Evolutionary conservation across 768 basidiomycete species (phyloP), one percentile per base, ranked within the genome.

Genomic region (Clavaria fumosa): DNA sequence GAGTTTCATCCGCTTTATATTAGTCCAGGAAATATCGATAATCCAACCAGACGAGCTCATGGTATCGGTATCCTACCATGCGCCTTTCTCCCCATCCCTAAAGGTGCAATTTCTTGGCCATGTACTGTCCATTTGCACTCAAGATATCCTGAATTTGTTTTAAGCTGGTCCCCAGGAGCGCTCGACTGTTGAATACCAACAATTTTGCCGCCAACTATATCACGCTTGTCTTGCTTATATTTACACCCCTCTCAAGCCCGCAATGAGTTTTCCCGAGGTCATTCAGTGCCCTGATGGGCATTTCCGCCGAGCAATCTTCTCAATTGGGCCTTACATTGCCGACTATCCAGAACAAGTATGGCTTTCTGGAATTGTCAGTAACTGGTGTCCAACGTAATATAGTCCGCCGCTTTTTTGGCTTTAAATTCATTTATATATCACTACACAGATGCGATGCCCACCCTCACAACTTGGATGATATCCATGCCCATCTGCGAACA

Each of bases 1-100:
- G 50, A 62, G 20, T 64, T 55, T 34, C 58, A 57, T 23, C 60
- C 60, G 0, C 34, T 59, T 0, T 62, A 62, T 42, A 20, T 51
- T 6, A 56, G 55, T 0, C 47, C 52, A 31, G 61, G 60, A 1
- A 52, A 56, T 32, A 35, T 58, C 3, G 46, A 53, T 18, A 62
- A 61, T 32, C 44, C 39, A 17, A 51, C 51, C 10, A 54, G 54
- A 0, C 51, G 49, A 2, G 59, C 50, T 0, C 61, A 61, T 42
- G 41, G 50, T 2, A 51, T 55, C 42, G 55, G 47, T 4, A 41
- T 60, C 7, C 35, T 41, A 0, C 38, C 54, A 6, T 38, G 57
- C n/a, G 54, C 41, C 1, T 61, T 62, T 42, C 42, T 56, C 18
- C 39, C 51, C 2, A 55, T 58, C 14, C 48, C 53, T 0, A 54